Percentiles rank a stretch among this genome's conserved stretches.
Evolutionary conservation across 2,329 filamentous ascomycete species (phyloP).

Genomic region (Hirsutella thompsonii): DNA sequence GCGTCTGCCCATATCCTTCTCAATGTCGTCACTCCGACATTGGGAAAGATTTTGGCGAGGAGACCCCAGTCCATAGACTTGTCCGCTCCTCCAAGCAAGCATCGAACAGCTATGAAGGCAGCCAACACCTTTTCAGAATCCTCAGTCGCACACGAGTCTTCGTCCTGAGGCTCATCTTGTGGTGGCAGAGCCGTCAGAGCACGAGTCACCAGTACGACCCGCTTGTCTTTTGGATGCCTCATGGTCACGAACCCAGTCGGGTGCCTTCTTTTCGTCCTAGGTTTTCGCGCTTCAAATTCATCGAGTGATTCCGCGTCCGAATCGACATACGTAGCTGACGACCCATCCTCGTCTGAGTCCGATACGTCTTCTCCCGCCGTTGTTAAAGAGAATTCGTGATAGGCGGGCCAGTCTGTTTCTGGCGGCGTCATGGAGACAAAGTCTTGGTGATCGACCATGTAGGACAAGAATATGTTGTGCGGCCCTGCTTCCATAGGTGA

Average conservation of each 20-base stretch:
- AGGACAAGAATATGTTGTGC: conserved; percentile 18
- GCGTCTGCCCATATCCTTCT: conserved; percentile 41
- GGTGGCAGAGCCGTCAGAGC: conserved; percentile 13
- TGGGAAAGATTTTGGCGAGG: conserved; percentile 41
- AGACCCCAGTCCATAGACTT: conserved; percentile 49
- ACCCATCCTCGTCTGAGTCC: background rate
- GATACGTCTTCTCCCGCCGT: background rate
- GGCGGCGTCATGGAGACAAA: background rate
- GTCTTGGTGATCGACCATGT: conserved; percentile 7
- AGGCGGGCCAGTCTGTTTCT: conserved; percentile 11
- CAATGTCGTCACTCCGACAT: conserved; percentile 35
- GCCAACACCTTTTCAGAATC: conserved; percentile 30
- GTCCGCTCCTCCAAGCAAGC: conserved; percentile 46
- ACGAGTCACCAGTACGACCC: conserved; percentile 16
- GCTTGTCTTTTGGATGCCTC: conserved; percentile 10
- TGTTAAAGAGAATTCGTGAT: conserved; percentile 12
- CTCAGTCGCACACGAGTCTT: conserved; percentile 4
- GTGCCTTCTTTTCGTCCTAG: background rate
- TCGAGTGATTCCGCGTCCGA: background rate
- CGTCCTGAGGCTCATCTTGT: background rate
- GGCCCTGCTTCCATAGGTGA: conserved; percentile 13
- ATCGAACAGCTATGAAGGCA: conserved; percentile 44
- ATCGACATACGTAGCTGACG: conserved; percentile 4
- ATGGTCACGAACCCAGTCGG: background rate
- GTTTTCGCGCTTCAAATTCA: background rate